phyloP scores from a whole-genome alignment of 345 rosid species.

The Crucihimalaya himalaica region DNA sequence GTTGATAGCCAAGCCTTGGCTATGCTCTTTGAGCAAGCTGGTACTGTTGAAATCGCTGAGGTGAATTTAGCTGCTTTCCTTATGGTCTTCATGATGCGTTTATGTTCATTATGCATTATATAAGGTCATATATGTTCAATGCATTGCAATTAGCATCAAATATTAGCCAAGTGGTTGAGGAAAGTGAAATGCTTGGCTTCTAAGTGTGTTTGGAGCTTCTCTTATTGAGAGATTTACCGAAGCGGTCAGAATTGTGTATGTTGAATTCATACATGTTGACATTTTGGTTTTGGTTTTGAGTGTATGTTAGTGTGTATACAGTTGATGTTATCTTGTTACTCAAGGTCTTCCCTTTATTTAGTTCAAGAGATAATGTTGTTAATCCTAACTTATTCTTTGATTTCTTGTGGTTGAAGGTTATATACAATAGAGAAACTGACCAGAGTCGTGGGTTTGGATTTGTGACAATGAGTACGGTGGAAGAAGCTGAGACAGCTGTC shows the following conservation, averaged over 20 bases:
- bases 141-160: not conserved
- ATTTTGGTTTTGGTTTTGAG: not conserved
- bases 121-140: conserved; percentile 9
- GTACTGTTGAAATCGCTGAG: conserved; percentile 94
- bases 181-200: not conserved
- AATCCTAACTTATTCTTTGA: not conserved
- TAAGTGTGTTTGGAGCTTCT: not conserved
- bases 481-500: conserved; percentile 84
- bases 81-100: not conserved
- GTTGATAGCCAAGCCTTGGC: conserved; percentile 82
- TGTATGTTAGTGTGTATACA: not conserved
- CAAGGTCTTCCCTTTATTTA: not conserved
- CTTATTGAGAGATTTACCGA: not conserved
- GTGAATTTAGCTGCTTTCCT: conserved; percentile 38
- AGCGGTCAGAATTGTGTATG: conserved; percentile 1
- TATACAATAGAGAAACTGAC: conserved; percentile 79
- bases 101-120: conserved; percentile 10
- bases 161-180: not conserved
- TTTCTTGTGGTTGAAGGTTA: conserved; percentile 55
- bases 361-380: not conserved
- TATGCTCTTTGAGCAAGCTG: conserved; percentile 81
- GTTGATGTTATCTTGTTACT: not conserved
- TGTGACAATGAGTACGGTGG: conserved; percentile 84
- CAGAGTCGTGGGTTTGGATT: conserved; percentile 95
- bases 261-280: not conserved